Percentiles rank a stretch among this genome's conserved stretches.
These are phyloP conservation scores for Elongisporangium prolatum DNA, from an alignment of 352 stramenopile genomes.

Conservation along the genomic window DNA sequence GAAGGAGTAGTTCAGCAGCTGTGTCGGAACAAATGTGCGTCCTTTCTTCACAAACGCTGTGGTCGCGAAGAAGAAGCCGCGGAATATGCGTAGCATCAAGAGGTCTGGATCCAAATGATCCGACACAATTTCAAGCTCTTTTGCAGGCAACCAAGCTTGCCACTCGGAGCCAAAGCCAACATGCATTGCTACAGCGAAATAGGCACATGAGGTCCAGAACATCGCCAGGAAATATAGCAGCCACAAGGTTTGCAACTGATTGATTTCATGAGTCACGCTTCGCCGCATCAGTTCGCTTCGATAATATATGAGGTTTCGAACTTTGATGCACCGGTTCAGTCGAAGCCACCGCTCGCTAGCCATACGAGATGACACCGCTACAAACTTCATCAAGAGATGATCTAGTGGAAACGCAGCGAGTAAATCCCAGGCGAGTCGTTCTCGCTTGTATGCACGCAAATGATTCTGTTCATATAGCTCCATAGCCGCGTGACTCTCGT, in stretches of 20 bases:
- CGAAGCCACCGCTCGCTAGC: conserved; percentile 30
- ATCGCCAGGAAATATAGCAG: conserved; percentile 52
- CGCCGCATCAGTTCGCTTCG: conserved; percentile 56
- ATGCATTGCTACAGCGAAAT: conserved; percentile 54
- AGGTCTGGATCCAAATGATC: conserved; percentile 22
- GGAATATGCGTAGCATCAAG: conserved; percentile 36
- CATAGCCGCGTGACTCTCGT: conserved; percentile 41
- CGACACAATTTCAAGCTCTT: conserved; percentile 14
- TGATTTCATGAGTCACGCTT: conserved; percentile 54
- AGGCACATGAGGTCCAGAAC: conserved; percentile 61
- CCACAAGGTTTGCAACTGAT: conserved; percentile 48
- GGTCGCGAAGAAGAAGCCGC: conserved; percentile 42
- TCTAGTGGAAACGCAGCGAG: conserved; percentile 45
- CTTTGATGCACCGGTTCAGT: conserved; percentile 54
- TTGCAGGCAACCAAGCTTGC: conserved; percentile 45
- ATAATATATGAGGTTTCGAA: conserved; percentile 48
- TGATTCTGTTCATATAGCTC: conserved; percentile 63
- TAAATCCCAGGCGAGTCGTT: conserved; percentile 35
- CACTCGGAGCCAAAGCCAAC: conserved; percentile 45
- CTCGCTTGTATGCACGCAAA: conserved; percentile 43
- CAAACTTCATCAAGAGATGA: conserved; percentile 27
- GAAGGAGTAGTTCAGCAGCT: conserved; percentile 41
- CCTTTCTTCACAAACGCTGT: conserved; percentile 62
- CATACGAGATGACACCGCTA: not conserved
- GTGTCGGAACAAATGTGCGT: conserved; percentile 36